phyloP scores from a whole-genome alignment of 495 filamentous ascomycete species.

The Neurospora pannonica region DNA sequence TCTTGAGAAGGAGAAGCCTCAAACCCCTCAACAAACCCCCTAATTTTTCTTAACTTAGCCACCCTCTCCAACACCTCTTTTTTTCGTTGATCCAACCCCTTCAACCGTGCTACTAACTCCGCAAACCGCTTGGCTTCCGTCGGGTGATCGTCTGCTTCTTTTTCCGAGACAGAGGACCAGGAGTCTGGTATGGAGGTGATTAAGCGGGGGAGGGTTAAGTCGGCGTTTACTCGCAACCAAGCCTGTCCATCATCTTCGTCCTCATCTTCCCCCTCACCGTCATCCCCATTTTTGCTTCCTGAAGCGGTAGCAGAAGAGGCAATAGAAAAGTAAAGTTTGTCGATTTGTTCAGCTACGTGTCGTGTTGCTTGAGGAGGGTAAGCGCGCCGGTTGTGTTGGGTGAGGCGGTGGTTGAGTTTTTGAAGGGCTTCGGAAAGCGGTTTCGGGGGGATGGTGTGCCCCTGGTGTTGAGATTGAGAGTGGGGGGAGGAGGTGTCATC shows the following conservation, averaged over 20 bases:
- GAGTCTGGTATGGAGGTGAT: conserved; percentile 7
- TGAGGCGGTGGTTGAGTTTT: conserved; percentile 55
- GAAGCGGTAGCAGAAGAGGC: conserved; percentile 32
- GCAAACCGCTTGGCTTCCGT: conserved; percentile 40
- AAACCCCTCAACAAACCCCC: conserved; percentile 51
- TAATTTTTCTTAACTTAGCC: conserved; percentile 46
- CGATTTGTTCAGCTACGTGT: conserved; percentile 76
- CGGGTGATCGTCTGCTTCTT: conserved; percentile 18
- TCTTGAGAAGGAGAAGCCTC: background rate
- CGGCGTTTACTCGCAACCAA: conserved; percentile 32
- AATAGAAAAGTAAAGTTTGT: conserved; percentile 55
- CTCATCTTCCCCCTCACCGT: conserved; percentile 27
- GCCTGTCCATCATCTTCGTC: conserved; percentile 35
- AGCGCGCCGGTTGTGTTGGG: conserved; percentile 59
- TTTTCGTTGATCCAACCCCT: conserved; percentile 42
- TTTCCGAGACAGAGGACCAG: conserved; percentile 12
- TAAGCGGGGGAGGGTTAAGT: conserved; percentile 32
- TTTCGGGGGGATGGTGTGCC: conserved; percentile 47
- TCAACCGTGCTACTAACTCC: conserved; percentile 42
- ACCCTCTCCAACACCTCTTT: conserved; percentile 45
- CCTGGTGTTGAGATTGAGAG: conserved; percentile 27
- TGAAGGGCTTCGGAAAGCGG: conserved; percentile 34
- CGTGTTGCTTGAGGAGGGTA: conserved; percentile 68
- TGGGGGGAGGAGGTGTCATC: background rate
- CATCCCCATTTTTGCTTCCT: conserved; percentile 14